Evolutionary conservation across 78 protist genomes (phyloP), one percentile per base, ranked within the genome.

Genomic region (Neovahlkampfia damariscottae): DNA sequence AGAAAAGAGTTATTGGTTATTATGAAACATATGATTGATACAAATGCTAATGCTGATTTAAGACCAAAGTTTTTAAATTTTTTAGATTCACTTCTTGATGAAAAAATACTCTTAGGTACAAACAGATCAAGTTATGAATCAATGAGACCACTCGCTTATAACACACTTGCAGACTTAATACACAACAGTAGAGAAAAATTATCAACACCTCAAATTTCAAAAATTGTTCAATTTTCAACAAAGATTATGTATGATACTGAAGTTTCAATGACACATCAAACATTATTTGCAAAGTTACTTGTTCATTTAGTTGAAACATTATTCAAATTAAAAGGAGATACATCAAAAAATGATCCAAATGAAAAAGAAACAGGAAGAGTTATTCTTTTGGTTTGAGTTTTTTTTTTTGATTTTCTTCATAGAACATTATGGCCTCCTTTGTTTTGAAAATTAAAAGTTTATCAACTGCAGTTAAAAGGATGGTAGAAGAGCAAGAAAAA

Each of bases 1-100:
- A 84, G 96, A 32, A 93, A 88, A 70, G 96, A 93, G 79, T 69
- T 91, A 29, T 41, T 93, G 40, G 66, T 91, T 27, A 89, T 93
- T 8, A 84, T 87, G 31, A 79, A 94, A 2, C 95, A 92, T 69
- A 90, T 93, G 10, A 82, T 93, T 9, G 85, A 82, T 2, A 84
- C 93, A 3, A 50, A 50, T 19, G n/a, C n/a, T n/a, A 50, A 50
- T 50, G 19, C 62, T 50, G 94, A 90, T 37, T 85, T 93, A 72
- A 90, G 93, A 62, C 27, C 59, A 19, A 82, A 81, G n/a, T 93
- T 93, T 67, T 41, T 90, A 72, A 7, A 34, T 31, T 84, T 84
- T 58, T 82, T 93, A 58, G 92, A 93, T 71, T 19, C 41, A 34
- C 69, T 93, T 7, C 81, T 93, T 34, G 86, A 93, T 40, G 96